Evolutionary conservation across 176 grass and related monocot species (phyloP).

Genomic region (Zea luxurians): DNA sequence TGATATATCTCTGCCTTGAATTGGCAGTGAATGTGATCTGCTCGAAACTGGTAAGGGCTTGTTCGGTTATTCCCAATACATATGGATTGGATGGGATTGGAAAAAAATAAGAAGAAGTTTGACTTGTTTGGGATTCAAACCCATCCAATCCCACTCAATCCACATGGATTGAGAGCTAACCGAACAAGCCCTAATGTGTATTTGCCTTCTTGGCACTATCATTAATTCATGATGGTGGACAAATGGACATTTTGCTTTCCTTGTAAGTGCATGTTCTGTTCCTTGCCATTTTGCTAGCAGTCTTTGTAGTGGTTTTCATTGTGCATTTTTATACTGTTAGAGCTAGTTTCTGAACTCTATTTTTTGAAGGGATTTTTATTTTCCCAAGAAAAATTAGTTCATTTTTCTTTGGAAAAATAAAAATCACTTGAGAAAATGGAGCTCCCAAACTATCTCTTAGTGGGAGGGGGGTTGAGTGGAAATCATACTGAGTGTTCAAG

Average conservation of each 20-base stretch:
- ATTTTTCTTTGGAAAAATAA: no score
- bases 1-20: not conserved
- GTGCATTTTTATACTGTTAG: not conserved
- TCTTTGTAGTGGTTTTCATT: not conserved
- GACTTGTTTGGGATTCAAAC: no score
- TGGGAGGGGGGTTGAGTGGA: not conserved
- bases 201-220: not conserved
- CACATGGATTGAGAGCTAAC: no score
- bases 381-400: no score
- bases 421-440: no score
- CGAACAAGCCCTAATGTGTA: no score
- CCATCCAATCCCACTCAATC: no score
- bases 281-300: not conserved
- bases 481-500: constrained; percentile 1
- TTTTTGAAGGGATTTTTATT: no score
- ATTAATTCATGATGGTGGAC: constrained; percentile 15
- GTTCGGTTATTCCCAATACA: no score
- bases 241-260: not conserved
- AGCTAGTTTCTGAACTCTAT: not conserved
- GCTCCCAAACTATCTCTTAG: no score
- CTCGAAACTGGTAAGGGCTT: constrained; percentile 21
- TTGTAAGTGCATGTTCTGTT: not conserved
- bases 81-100: no score
- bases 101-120: no score
- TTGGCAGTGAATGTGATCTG: not conserved